phyloP scores from a whole-genome alignment of 2,329 filamentous ascomycete species.

The Tolypocladium amazonense region DNA sequence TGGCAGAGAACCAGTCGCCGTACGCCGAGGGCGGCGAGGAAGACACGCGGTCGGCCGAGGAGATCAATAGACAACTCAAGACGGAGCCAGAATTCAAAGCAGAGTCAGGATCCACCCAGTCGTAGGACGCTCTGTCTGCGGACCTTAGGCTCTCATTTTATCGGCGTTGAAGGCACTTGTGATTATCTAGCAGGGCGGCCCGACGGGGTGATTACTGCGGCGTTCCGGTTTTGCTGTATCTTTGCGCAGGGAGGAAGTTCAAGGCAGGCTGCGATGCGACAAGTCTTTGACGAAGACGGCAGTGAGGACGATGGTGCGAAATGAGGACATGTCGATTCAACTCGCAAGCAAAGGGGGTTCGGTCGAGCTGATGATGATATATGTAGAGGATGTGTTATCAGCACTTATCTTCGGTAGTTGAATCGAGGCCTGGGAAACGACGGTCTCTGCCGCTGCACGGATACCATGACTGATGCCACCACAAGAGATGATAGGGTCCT shows the following conservation, averaged over 20 bases:
- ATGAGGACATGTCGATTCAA: neutral
- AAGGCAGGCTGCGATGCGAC: neutral
- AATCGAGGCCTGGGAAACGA: neutral
- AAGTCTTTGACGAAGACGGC: neutral
- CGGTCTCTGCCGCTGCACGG: neutral
- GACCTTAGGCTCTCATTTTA: neutral
- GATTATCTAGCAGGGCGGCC: neutral
- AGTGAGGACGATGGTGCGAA: neutral
- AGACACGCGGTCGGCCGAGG: conserved; percentile 37
- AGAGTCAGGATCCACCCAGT: conserved; percentile 16
- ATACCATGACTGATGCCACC: neutral
- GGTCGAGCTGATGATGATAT: neutral
- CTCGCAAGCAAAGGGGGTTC: neutral
- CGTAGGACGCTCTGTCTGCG: conserved; percentile 7
- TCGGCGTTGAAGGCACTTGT: conserved; percentile 1
- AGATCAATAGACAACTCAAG: conserved; percentile 44
- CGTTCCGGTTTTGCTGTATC: neutral
- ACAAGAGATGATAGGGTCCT: neutral
- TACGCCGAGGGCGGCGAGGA: conserved; percentile 25
- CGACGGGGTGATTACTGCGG: neutral
- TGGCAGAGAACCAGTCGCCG: conserved; percentile 22
- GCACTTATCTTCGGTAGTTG: neutral
- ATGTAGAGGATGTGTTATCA: neutral
- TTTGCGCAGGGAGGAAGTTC: neutral
- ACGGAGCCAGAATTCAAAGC: conserved; percentile 33